Conservation (phyloP, 305 asterid genomes). For the Solanum aculeatissimum region DNA sequence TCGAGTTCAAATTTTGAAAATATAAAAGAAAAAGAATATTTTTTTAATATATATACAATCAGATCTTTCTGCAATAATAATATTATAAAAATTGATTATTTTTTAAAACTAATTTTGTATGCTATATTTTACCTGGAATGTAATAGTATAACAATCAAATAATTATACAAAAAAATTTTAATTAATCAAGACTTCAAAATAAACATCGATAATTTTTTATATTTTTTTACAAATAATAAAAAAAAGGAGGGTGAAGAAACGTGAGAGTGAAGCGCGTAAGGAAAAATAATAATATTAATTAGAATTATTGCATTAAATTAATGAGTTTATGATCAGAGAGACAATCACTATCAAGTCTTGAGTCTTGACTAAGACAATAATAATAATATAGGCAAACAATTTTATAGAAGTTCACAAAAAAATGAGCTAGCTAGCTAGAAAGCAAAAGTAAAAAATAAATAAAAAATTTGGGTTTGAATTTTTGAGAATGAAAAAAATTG, state of each 20-base stretch:
- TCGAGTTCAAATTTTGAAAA: too few relatives aligned
- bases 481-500: neutral
- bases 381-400: slow-evolving; percentile 3
- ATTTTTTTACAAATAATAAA: neutral
- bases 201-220: neutral
- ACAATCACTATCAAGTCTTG: slow-evolving; percentile 32
- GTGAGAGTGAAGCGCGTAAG: slow-evolving; percentile 26
- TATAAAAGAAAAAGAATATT: neutral
- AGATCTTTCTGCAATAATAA: neutral
- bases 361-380: slow-evolving; percentile 13
- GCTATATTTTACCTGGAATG: neutral
- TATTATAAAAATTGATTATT: neutral
- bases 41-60: too few relatives aligned
- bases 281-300: slow-evolving; percentile 10
- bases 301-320: slow-evolving; percentile 15
- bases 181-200: neutral
- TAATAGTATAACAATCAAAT: neutral
- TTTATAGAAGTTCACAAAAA: slow-evolving; percentile 26
- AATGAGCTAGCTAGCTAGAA: neutral
- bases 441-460: neutral
- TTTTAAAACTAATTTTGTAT: neutral
- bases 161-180: neutral
- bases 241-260: neutral
- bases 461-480: fast-evolving
- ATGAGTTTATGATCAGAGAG: slow-evolving; percentile 23